Base-by-base conservation (phyloP, 352 stramenopile genomes). In the Globisporangium rhizosaccharum region DNA sequence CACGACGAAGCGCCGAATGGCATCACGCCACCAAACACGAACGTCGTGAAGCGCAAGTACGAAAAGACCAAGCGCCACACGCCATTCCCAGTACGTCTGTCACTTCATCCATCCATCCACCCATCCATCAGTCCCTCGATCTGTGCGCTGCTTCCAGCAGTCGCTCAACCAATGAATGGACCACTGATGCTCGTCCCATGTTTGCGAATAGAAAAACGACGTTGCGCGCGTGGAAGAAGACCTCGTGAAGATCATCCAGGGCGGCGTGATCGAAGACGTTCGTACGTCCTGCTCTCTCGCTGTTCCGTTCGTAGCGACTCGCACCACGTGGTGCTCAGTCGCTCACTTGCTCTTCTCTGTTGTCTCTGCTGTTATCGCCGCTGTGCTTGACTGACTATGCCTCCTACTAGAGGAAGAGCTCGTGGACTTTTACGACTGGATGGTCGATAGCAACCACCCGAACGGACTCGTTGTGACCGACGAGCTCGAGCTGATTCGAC, bases 401-500 rank as follows among this genome's bases (percentile, higher is more conserved):
- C 6, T 11, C 11, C 18, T 20, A 5, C 17, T 47, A 82, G 75
- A 93, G 48, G 83, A 93, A 66, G 85, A 95, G 53, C 68, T 95
- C 10, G 85, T 95, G 36, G 84, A 93, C 56, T 95, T 86, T 39
- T 88, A 84, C 60, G 83, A 93, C 58, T 95, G 84, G 83, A 95
- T 95, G 85, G 67, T 79, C 23, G 80, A 91, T 56, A 80, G 83
- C 18, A 73, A 86, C 18, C 70, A 90, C 57, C 85, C 85, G 6
- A 79, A 87, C 48, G 79, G 79, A 0, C 72, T 90, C 42, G 76
- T 76, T 30, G 73, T 93, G 17, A 87, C 76, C 12, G 85, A 95
- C 66, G 85, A 95, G 48, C 81, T 95, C 63, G 81, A 84, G 61
- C 68, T 95, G 4, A 90, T 95, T 50, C 79, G 81, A 5, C 70